Base-by-base conservation (phyloP, 2,329 filamentous ascomycete genomes). In the Aspergillus spinulosporus region DNA sequence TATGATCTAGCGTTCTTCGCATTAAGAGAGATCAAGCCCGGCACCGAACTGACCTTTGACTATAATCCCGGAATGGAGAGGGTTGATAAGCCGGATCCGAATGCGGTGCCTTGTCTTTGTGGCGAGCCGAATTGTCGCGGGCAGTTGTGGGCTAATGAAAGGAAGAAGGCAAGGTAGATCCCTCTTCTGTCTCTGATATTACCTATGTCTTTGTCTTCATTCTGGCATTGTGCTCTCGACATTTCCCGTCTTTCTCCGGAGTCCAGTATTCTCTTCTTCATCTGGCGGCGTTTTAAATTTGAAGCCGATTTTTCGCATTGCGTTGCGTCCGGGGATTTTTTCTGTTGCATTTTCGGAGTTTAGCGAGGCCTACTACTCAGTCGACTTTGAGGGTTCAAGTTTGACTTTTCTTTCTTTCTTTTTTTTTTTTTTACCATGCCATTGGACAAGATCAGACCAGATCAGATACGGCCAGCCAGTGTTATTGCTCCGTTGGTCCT, bases 1-100 rank as follows among this genome's bases (percentile, higher is more conserved):
- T 80, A 80, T 49, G 69, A 77, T 31, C 66, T 80, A 1, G 78
- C 78, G 0, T 80, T 80, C 56, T 81, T 80, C 39, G 73, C 78
- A 0, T 59, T 74, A 1, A 66, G 68, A 2, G 71, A 76, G 11
- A 78, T 81, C 12, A 66, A 68, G 0, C 67, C 73, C 0, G 68
- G 68, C 1, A 76, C 69, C 0, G 78, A 81, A 51, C 59, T 81
- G 0, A 79, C 76, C 0, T 80, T 81, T 28, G 77, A 80, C 45
- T 81, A 81, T 55, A 74, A 76, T 8, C 74, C 75, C 0, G 54
- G 56, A 12, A 67, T 64, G 54, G 65, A 68, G 28, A 60, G 51
- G 6, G 59, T 52, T 1, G 62, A 54, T 39, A 66, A 64, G 3
- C 49, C 68, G 5, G 74, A 77, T 5, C 72, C 76, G 0, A 68